Evolutionary conservation across 2,329 filamentous ascomycete genomes (phyloP).

Genomic region (Verticillium longisporum): DNA sequence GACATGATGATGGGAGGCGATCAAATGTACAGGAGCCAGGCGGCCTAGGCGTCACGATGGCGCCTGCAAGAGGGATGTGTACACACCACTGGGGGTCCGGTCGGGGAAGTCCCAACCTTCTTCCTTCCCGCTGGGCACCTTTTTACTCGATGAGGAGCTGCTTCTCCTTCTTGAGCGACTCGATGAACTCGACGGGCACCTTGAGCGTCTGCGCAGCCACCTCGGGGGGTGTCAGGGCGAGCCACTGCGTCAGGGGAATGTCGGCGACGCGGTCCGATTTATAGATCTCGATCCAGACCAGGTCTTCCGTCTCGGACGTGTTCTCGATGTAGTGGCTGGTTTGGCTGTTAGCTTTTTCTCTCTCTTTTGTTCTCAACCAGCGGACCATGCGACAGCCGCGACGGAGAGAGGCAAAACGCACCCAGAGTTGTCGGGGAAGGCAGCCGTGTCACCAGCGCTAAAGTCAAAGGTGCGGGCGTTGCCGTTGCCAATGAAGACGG

Average conservation of each 20-base stretch:
- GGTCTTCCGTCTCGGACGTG: slow-evolving; percentile 53
- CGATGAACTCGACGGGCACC: slow-evolving; percentile 48
- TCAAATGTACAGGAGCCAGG: background rate
- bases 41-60: background rate
- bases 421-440: slow-evolving; percentile 57
- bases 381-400: too few relatives aligned
- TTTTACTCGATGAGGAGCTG: slow-evolving; percentile 40
- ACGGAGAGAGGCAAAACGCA: background rate
- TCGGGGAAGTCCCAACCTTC: too few relatives aligned
- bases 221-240: slow-evolving; percentile 58
- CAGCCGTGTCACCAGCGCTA: slow-evolving; percentile 58
- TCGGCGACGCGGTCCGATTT: slow-evolving; percentile 61
- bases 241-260: slow-evolving; percentile 61
- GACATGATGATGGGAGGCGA: too few relatives aligned
- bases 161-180: slow-evolving; percentile 57
- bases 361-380: too few relatives aligned
- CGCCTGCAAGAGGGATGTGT: too few relatives aligned
- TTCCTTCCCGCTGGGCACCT: too few relatives aligned
- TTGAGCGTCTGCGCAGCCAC: slow-evolving; percentile 55
- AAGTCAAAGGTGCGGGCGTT: slow-evolving; percentile 63
- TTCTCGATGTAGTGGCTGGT: slow-evolving; percentile 65
- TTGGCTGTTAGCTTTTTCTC: too few relatives aligned
- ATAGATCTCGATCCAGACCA: slow-evolving; percentile 65
- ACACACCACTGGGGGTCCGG: too few relatives aligned
- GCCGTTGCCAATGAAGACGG: slow-evolving; percentile 55